These are phyloP conservation scores for Talaromyces sp. DNA, from an alignment of 2,329 filamentous ascomycete genomes.

Conservation along the genomic window DNA sequence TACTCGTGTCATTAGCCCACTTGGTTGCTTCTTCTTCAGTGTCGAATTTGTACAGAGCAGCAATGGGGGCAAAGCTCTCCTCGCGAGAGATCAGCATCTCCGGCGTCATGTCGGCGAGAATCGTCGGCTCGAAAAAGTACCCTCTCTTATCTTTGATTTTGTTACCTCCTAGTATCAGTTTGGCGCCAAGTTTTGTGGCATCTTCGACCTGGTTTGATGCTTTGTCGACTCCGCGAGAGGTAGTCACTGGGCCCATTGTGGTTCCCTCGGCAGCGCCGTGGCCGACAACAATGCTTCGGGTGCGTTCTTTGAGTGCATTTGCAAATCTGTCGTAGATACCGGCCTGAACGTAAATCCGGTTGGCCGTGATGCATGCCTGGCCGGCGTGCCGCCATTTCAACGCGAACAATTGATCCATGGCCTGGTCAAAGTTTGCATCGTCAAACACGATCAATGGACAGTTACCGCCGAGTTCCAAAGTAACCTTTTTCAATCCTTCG, in stretches of 20 bases:
- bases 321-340: conserved; percentile 50
- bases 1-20: conserved; percentile 58
- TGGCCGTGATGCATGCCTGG: conserved; percentile 44
- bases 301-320: conserved; percentile 50
- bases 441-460: conserved; percentile 38
- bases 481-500: conserved; percentile 37
- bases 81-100: conserved; percentile 57
- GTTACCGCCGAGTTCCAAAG: conserved; percentile 44
- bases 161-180: conserved; percentile 57
- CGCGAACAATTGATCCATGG: conserved; percentile 24
- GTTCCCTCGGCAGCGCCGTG: conserved; percentile 53
- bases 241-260: conserved; percentile 59
- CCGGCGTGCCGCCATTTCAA: conserved; percentile 32
- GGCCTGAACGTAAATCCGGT: conserved; percentile 42
- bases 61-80: conserved; percentile 63
- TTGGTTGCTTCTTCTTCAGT: conserved; percentile 61
- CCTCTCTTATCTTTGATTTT: conserved; percentile 48
- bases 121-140: conserved; percentile 68
- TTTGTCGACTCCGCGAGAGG: conserved; percentile 53
- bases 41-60: conserved; percentile 61
- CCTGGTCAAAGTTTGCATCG: conserved; percentile 36
- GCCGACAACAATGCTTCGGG: conserved; percentile 52
- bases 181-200: conserved; percentile 59
- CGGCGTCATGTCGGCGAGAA: conserved; percentile 55
- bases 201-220: conserved; percentile 58